Base-by-base conservation (phyloP, 1,284 basidiomycete genomes). In the Hemileia vastatrix region DNA sequence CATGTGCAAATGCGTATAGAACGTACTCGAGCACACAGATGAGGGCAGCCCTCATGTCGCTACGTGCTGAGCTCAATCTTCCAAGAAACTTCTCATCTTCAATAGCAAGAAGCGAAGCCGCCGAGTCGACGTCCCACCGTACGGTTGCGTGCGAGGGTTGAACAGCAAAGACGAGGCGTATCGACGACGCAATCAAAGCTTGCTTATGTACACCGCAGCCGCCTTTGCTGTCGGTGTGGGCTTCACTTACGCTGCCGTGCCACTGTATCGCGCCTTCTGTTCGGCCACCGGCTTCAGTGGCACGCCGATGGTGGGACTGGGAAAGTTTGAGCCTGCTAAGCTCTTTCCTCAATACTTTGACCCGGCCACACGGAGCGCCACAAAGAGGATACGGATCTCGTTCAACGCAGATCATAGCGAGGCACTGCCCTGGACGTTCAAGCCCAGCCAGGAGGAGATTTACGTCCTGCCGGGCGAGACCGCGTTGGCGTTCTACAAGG, bases 221-320 rank as follows among this genome's bases (percentile, higher is more conserved):
- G 83, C 84, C 58, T 87, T 88, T 78, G n/a, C 95, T 33, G 72
- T 87, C 31, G 86, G 85, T 0, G 77, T 90, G 1, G 93, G 94
- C 4, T 81, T 87, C 43, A 88, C 90, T 6, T 98, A 98, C 76
- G 94, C 95, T 19, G 89, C 95, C 33, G 94, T 98, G 1, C 95
- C 95, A 0, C 81, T 96, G 4, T 98, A 98, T 77, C 86, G 95
- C 56, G 91, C 92, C 73, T 98, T 98, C 79, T 98, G 94, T 76
- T 87, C 91, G 1, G 90, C 93, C 2, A 98, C 95, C 1, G 95
- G 94, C 1, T 98, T 94, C 74, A 88, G 86, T 8, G 94, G 94
- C 1, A 94, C 90, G 21, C 94, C 95, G 1, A 86, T 90, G 60
- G 89, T 91, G 48, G 88, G 87, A 54, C 84, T 83, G n/a, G n/a